phyloP scores from a whole-genome alignment of 2,329 filamentous ascomycete species.

The Paramyrothecium roridum region DNA sequence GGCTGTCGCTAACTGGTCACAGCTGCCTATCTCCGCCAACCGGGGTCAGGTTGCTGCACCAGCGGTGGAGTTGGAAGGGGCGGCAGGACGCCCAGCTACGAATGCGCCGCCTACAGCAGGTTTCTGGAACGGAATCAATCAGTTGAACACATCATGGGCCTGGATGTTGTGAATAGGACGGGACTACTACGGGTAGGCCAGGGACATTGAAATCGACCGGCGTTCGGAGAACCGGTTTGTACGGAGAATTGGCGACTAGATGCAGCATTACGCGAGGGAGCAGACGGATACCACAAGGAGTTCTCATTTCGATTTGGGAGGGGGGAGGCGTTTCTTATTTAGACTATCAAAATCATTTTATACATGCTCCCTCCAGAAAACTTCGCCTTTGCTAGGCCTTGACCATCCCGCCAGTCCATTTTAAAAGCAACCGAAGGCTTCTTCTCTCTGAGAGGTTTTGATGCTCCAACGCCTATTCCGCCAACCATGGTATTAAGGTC shows the following conservation, averaged over 20 bases:
- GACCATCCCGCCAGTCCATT: slow-evolving; percentile 41
- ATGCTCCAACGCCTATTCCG: slow-evolving; percentile 51
- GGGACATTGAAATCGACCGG: background rate
- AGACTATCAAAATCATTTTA: slow-evolving; percentile 40
- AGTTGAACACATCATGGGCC: slow-evolving; percentile 22
- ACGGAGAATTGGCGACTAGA: too few species aligned
- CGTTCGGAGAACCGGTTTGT: background rate
- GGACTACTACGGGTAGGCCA: background rate
- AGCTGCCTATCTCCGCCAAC: background rate
- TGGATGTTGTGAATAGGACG: slow-evolving; percentile 19
- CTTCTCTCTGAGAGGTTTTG: slow-evolving; percentile 39
- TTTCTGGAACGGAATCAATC: slow-evolving; percentile 23
- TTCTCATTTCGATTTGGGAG: slow-evolving; percentile 11
- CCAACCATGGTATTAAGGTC: slow-evolving; percentile 44
- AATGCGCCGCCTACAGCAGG: background rate
- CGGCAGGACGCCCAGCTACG: background rate
- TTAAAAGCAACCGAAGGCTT: slow-evolving; percentile 39
- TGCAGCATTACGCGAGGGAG: too few species aligned
- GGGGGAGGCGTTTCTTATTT: slow-evolving; percentile 58
- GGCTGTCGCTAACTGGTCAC: background rate
- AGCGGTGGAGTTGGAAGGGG: background rate
- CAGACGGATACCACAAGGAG: too few species aligned
- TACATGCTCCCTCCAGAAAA: slow-evolving; percentile 40
- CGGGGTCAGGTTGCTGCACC: background rate
- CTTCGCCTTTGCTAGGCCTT: slow-evolving; percentile 30